Conservation (phyloP, 108 stramenopile species). For the Nitzschia palea region DNA sequence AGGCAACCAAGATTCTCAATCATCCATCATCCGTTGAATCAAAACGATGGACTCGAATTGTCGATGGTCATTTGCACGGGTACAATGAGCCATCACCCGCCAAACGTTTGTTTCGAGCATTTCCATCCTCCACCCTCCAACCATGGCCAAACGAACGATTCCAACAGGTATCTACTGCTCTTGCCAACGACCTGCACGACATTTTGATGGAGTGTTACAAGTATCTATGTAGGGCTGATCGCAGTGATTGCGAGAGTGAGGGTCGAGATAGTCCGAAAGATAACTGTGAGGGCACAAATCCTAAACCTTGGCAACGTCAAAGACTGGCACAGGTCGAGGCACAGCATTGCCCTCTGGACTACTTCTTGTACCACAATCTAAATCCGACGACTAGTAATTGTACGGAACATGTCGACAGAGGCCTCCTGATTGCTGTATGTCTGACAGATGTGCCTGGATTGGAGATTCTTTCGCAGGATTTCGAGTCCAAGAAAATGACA, state of each 20-base stretch:
- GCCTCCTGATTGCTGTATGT: conserved; percentile 39
- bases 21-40: background rate
- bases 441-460: conserved; percentile 45
- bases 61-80: conserved; percentile 35
- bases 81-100: conserved; percentile 31
- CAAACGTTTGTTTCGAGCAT: conserved; percentile 40
- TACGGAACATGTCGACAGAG: conserved; percentile 43
- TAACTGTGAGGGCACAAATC: too few species aligned
- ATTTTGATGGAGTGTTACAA: conserved; percentile 9
- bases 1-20: conserved; percentile 5
- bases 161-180: background rate
- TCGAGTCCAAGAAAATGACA: background rate
- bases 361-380: conserved; percentile 46
- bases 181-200: conserved; percentile 4
- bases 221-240: too few species aligned
- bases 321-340: too few species aligned
- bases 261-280: too few species aligned
- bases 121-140: conserved; percentile 7
- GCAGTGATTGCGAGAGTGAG: too few species aligned
- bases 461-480: conserved; percentile 19
- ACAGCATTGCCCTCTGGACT: conserved; percentile 38
- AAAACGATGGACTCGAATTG: conserved; percentile 2
- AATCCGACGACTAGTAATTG: conserved; percentile 27
- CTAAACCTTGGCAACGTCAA: too few species aligned
- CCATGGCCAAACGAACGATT: conserved; percentile 32